Conservation (phyloP, 164 flowering plant genomes). For the Annona squamosa region DNA sequence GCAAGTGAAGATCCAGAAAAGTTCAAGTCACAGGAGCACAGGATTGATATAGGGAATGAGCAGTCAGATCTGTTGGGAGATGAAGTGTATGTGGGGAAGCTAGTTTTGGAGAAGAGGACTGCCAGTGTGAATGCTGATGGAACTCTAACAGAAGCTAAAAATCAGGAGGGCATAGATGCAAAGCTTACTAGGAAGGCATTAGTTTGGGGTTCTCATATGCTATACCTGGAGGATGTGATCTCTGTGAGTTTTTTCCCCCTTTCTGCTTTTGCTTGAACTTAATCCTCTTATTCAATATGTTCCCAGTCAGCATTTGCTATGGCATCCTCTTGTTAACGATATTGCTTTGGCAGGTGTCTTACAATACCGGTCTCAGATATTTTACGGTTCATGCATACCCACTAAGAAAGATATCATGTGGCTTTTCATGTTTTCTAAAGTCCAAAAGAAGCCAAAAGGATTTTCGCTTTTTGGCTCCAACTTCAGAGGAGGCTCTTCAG, state of each 20-base stretch:
- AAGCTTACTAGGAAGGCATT: conserved; percentile 91
- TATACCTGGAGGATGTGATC: conserved; percentile 70
- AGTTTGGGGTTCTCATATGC: conserved; percentile 69
- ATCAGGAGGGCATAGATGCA: conserved; percentile 58
- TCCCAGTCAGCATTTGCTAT: conserved; percentile 2
- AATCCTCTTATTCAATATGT: not conserved
- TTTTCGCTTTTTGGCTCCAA: conserved; percentile 73
- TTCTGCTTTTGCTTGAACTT: not conserved
- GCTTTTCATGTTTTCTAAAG: conserved; percentile 64
- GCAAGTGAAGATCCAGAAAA: conserved; percentile 37
- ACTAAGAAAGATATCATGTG: conserved; percentile 45
- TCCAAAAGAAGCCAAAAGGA: conserved; percentile 63
- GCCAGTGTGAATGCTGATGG: conserved; percentile 27
- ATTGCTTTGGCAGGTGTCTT: conserved; percentile 58
- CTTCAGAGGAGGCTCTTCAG: conserved; percentile 68
- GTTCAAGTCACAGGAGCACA: conserved; percentile 56
- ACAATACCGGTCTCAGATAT: conserved; percentile 72
- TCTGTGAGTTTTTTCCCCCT: conserved; percentile 44
- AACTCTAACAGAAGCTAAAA: conserved; percentile 32
- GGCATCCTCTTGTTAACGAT: not conserved
- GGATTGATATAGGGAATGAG: conserved; percentile 92
- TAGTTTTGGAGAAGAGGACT: conserved; percentile 58
- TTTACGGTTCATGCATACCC: conserved; percentile 96
- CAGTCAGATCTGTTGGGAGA: conserved; percentile 77
- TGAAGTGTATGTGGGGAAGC: conserved; percentile 68